A percentile compares a stretch with the other conserved stretches of the same genome.
These are phyloP conservation scores for Paraphoma chrysanthemicola DNA, from an alignment of 2,329 filamentous ascomycete species.

Conservation along the genomic window DNA sequence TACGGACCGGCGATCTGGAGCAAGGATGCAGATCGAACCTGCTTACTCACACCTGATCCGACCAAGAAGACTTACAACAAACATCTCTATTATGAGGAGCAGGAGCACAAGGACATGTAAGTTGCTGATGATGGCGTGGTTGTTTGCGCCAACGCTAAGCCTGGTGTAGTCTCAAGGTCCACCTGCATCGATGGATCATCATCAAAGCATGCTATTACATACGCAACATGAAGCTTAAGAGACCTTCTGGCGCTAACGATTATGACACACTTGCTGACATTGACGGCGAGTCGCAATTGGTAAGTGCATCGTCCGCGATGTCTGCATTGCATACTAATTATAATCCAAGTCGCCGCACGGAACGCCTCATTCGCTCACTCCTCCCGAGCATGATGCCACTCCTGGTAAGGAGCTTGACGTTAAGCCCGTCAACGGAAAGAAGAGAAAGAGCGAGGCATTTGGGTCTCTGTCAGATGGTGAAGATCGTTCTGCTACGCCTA, in stretches of 20 bases:
- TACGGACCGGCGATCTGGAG: constrained; percentile 46
- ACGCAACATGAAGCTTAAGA: constrained; percentile 47
- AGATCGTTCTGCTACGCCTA: constrained; percentile 28
- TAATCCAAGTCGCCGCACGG: constrained; percentile 34
- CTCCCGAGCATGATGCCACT: constrained; percentile 26
- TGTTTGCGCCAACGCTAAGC: constrained; percentile 15
- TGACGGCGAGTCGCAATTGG: constrained; percentile 30
- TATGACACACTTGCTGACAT: constrained; percentile 40
- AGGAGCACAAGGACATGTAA: constrained; percentile 43
- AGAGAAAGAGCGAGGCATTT: constrained; percentile 44
- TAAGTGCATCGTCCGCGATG: constrained; percentile 6
- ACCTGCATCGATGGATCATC: constrained; percentile 48
- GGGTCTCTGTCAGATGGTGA: constrained; percentile 40
- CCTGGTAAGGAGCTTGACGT: constrained; percentile 29
- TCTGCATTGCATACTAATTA: constrained; percentile 18
- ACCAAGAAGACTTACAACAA: constrained; percentile 46
- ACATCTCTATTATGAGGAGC: constrained; percentile 40
- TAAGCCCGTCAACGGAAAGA: constrained; percentile 32
- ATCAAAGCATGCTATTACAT: constrained; percentile 50
- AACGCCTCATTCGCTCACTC: constrained; percentile 37
- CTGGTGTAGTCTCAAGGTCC: constrained; percentile 39
- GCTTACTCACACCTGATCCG: constrained; percentile 39
- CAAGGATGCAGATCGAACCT: constrained; percentile 40
- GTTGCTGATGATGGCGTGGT: constrained; percentile 17
- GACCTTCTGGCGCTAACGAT: constrained; percentile 37